A percentile compares a stretch with the other conserved stretches of the same genome.
These are phyloP conservation scores for Macrolepiota dolichaula DNA, from an alignment of 768 basidiomycete species.

Conservation along the genomic window DNA sequence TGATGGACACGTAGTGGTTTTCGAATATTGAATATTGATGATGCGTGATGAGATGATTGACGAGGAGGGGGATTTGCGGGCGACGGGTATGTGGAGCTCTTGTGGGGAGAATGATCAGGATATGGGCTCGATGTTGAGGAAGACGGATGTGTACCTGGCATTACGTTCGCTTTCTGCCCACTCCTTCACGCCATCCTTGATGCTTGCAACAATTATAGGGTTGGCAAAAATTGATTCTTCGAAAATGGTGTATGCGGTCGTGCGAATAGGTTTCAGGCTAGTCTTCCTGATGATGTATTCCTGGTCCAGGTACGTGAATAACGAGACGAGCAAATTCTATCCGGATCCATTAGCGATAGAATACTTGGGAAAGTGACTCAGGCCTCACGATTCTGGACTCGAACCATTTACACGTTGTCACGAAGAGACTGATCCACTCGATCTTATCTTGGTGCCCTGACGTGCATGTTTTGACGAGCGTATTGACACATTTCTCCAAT, in stretches of 20 bases:
- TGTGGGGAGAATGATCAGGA: not conserved
- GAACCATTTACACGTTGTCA: slow-evolving; percentile 58
- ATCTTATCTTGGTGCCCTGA: slow-evolving; percentile 29
- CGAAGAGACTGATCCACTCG: slow-evolving; percentile 59
- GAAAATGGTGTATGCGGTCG: slow-evolving; percentile 54
- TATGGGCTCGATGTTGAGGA: not conserved
- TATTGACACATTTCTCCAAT: slow-evolving; percentile 50
- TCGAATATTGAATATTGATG: slow-evolving; percentile 61
- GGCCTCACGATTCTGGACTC: slow-evolving; percentile 58
- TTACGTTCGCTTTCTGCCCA: slow-evolving; percentile 59
- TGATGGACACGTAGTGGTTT: slow-evolving; percentile 46
- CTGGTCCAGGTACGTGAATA: slow-evolving; percentile 73
- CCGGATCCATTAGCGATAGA: not conserved
- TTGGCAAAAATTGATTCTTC: slow-evolving; percentile 48
- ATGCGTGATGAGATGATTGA: slow-evolving; percentile 54
- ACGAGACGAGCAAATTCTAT: slow-evolving; percentile 55
- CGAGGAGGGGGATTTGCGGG: slow-evolving; percentile 41
- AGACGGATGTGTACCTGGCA: slow-evolving; percentile 25
- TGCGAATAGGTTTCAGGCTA: slow-evolving; percentile 39
- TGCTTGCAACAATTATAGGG: slow-evolving; percentile 34
- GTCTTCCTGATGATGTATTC: slow-evolving; percentile 47
- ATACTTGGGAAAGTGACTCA: not conserved
- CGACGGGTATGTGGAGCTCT: slow-evolving; percentile 39
- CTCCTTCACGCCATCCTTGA: slow-evolving; percentile 41
- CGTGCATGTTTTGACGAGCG: slow-evolving; percentile 36